Evolutionary conservation across 2,329 filamentous ascomycete species (phyloP).

Genomic region (Cadophora sp.): DNA sequence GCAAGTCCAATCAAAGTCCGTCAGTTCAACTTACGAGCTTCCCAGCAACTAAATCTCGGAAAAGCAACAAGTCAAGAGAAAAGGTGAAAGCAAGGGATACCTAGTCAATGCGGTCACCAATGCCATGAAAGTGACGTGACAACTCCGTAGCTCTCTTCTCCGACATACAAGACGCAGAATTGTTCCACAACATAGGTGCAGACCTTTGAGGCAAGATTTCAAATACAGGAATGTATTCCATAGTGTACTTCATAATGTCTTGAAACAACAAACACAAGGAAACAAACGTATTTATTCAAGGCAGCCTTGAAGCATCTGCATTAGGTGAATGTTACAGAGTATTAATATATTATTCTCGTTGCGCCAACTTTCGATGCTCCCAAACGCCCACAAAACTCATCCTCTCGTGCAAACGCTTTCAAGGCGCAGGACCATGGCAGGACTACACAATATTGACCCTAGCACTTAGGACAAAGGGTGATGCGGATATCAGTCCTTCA

Average conservation of each 20-base stretch:
- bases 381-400: background rate
- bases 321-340: slow-evolving; percentile 13
- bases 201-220: background rate
- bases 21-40: background rate
- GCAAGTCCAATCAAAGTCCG: background rate
- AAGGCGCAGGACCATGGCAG: background rate
- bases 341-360: background rate
- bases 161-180: background rate
- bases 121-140: too few relatives aligned
- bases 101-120: too few relatives aligned
- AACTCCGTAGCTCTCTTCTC: too few relatives aligned
- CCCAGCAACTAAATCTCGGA: too few relatives aligned
- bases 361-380: background rate
- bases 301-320: background rate
- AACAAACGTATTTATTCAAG: background rate
- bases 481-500: slow-evolving; percentile 13
- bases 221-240: background rate
- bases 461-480: background rate
- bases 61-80: background rate
- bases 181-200: background rate
- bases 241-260: background rate
- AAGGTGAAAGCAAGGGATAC: background rate
- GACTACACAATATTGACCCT: background rate
- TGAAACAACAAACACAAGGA: too few relatives aligned
- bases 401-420: background rate